These are phyloP conservation scores for Penicillium herquei DNA, from an alignment of 495 filamentous ascomycete species.

Conservation along the genomic window DNA sequence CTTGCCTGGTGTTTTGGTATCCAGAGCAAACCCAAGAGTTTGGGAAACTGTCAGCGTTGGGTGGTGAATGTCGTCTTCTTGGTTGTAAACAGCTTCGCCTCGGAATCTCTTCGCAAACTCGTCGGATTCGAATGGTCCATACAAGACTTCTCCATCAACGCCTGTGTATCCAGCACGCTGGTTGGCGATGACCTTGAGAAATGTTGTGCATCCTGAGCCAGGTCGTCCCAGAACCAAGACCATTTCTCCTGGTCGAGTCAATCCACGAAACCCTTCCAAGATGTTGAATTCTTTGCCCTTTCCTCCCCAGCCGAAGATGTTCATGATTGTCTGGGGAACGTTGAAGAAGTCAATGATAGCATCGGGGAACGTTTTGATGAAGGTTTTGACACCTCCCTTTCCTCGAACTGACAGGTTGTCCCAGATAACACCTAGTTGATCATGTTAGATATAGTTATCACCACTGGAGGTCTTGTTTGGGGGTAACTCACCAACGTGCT, in stretches of 20 bases:
- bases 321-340: slow-evolving; percentile 56
- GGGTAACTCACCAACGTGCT: slow-evolving; percentile 58
- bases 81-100: slow-evolving; percentile 83
- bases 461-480: neutral
- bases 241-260: slow-evolving; percentile 81
- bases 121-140: slow-evolving; percentile 66
- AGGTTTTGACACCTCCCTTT: slow-evolving; percentile 71
- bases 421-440: slow-evolving; percentile 65
- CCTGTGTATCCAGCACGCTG: slow-evolving; percentile 75
- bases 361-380: slow-evolving; percentile 79
- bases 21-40: slow-evolving; percentile 79
- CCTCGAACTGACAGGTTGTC: slow-evolving; percentile 75
- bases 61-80: slow-evolving; percentile 80
- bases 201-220: slow-evolving; percentile 84
- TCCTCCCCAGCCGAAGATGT: slow-evolving; percentile 56
- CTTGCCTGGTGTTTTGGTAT: slow-evolving; percentile 75
- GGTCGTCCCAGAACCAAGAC: slow-evolving; percentile 83
- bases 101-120: slow-evolving; percentile 65
- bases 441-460: neutral
- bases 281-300: slow-evolving; percentile 66
- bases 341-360: slow-evolving; percentile 78
- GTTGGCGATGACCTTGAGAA: slow-evolving; percentile 82
- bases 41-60: slow-evolving; percentile 80
- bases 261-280: slow-evolving; percentile 53
- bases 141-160: slow-evolving; percentile 74